A percentile compares a stretch with the other conserved stretches of the same genome.
These are phyloP conservation scores for Eutypella sp. DNA, from an alignment of 2,329 filamentous ascomycete genomes.

Conservation along the genomic window DNA sequence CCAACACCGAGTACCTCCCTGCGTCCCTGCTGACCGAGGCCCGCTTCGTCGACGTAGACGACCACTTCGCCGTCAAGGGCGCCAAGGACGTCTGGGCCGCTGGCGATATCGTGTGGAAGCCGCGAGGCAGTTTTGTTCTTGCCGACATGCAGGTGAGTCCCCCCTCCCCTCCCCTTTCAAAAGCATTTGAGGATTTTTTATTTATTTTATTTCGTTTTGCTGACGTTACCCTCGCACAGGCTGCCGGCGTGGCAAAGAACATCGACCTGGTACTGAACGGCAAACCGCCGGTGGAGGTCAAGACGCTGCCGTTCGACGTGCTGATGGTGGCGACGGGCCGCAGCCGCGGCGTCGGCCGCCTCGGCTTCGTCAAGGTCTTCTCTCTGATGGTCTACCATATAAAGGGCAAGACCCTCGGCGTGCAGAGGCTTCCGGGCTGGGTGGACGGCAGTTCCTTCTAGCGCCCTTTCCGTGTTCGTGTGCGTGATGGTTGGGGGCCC, in stretches of 20 bases:
- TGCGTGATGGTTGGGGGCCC: too few relatives aligned
- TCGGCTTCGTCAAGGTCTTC: conserved; percentile 43
- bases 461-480: too few relatives aligned
- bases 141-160: conserved; percentile 43
- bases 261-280: conserved; percentile 42
- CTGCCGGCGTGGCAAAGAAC: conserved; percentile 49
- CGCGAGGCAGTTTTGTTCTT: conserved; percentile 38
- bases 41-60: conserved; percentile 45
- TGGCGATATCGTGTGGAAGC: conserved; percentile 48
- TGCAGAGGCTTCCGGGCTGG: conserved; percentile 40
- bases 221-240: conserved; percentile 23
- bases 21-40: conserved; percentile 36
- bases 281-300: conserved; percentile 39
- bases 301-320: conserved; percentile 43
- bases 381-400: conserved; percentile 45
- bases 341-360: conserved; percentile 44
- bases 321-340: conserved; percentile 45
- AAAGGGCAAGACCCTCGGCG: conserved; percentile 47
- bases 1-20: conserved; percentile 52
- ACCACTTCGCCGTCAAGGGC: conserved; percentile 42
- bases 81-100: conserved; percentile 46
- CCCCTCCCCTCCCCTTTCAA: not conserved
- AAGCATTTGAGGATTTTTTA: not conserved
- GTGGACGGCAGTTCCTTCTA: conserved; percentile 45
- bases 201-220: not conserved